Percentiles rank a stretch among this genome's conserved stretches.
These are phyloP conservation scores for Amauroascus verrucosus DNA, from an alignment of 2,329 filamentous ascomycete species.

Conservation along the genomic window DNA sequence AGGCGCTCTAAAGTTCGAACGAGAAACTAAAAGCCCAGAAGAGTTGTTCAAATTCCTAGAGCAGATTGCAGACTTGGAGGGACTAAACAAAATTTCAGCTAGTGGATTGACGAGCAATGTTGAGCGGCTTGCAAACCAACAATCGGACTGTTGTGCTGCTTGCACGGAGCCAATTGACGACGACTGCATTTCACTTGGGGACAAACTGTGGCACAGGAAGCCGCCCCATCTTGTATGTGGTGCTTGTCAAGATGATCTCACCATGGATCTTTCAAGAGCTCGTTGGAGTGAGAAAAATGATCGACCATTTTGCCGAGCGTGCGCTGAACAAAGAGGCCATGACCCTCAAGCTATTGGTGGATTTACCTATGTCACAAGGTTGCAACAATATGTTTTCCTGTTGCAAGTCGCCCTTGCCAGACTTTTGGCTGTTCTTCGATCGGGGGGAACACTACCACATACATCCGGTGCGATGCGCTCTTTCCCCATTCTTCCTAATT, in stretches of 20 bases:
- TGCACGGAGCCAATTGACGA: constrained; percentile 89
- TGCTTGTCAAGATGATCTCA: constrained; percentile 65
- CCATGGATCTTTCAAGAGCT: constrained; percentile 57
- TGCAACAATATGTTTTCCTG: constrained; percentile 91
- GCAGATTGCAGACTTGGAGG: constrained; percentile 73
- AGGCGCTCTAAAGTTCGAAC: constrained; percentile 80
- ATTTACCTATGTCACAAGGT: constrained; percentile 68
- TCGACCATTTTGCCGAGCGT: constrained; percentile 61
- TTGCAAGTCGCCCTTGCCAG: constrained; percentile 83
- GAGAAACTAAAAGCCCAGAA: constrained; percentile 62
- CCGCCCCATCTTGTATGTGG: constrained; percentile 56
- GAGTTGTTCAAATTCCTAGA: constrained; percentile 75
- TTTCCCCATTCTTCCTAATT: not conserved
- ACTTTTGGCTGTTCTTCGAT: constrained; percentile 74
- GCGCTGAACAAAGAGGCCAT: constrained; percentile 43
- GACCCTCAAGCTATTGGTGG: constrained; percentile 48
- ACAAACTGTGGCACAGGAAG: constrained; percentile 71
- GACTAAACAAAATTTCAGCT: constrained; percentile 58
- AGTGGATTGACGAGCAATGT: constrained; percentile 57
- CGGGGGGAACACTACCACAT: constrained; percentile 67
- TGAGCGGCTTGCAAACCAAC: constrained; percentile 57
- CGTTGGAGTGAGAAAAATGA: constrained; percentile 58
- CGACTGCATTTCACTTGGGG: constrained; percentile 67
- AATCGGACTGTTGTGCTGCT: constrained; percentile 71
- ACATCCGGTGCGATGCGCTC: constrained; percentile 45